Percentiles rank a stretch among this genome's conserved stretches.
These are phyloP conservation scores for Phoma sp. DNA, from an alignment of 2,329 filamentous ascomycete genomes.

Conservation along the genomic window DNA sequence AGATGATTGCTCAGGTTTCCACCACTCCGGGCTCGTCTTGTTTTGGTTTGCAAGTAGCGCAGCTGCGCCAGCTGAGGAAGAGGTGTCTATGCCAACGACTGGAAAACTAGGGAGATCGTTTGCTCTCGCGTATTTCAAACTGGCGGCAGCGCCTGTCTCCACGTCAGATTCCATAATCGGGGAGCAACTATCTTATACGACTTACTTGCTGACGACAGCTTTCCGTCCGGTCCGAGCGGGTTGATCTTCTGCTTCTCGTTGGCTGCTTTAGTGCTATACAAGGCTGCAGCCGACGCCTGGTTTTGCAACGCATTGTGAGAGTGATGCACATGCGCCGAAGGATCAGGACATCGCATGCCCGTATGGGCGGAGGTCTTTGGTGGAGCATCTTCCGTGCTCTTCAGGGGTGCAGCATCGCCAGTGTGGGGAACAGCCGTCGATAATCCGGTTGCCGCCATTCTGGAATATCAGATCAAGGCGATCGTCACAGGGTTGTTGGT, in stretches of 20 bases:
- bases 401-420: constrained; percentile 30
- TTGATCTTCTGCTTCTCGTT: constrained; percentile 34
- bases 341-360: constrained; percentile 50
- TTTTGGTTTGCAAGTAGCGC: constrained; percentile 77
- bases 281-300: constrained; percentile 67
- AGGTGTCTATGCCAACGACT: constrained; percentile 66
- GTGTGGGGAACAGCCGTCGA: constrained; percentile 31
- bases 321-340: constrained; percentile 48
- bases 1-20: constrained; percentile 67
- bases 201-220: constrained; percentile 65
- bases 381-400: constrained; percentile 31
- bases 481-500: constrained; percentile 12
- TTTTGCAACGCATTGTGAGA: constrained; percentile 50
- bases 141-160: constrained; percentile 63
- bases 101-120: constrained; percentile 79
- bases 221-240: constrained; percentile 60
- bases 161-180: constrained; percentile 11
- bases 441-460: constrained; percentile 39
- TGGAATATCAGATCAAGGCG: constrained; percentile 8
- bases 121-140: constrained; percentile 75
- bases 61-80: constrained; percentile 74
- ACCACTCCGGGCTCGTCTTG: constrained; percentile 69
- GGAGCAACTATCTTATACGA: constrained; percentile 10
- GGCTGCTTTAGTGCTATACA: constrained; percentile 55
- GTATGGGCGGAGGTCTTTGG: constrained; percentile 25